Conservation (phyloP, 176 grass and related monocot species). For the Lolium rigidum region DNA sequence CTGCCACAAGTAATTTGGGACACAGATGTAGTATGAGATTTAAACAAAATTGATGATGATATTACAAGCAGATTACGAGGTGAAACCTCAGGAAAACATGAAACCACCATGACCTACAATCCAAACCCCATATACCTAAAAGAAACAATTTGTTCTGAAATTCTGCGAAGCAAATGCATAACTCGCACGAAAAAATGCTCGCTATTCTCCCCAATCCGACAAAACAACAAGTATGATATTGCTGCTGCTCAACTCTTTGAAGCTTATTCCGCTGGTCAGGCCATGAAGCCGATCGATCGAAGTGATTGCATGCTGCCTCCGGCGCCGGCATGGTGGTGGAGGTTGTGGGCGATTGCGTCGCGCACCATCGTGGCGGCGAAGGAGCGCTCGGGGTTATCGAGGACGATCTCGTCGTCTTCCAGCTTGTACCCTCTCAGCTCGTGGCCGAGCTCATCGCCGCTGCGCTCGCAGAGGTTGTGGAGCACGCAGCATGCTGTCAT, state of each 20-base stretch:
- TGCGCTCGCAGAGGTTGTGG: slow-evolving; percentile 96
- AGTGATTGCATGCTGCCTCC: neutral
- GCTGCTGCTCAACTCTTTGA: neutral
- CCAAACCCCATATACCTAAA: too few species aligned
- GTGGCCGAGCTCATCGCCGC: slow-evolving; percentile 56
- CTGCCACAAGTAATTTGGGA: too few species aligned
- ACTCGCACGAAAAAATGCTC: neutral
- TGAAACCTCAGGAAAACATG: too few species aligned
- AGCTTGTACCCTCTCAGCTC: slow-evolving; percentile 44
- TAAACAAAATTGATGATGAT: too few species aligned
- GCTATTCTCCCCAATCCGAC: neutral
- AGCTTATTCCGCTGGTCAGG: neutral
- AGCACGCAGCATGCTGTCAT: slow-evolving; percentile 85
- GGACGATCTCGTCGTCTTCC: slow-evolving; percentile 66
- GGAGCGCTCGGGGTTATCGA: slow-evolving; percentile 62
- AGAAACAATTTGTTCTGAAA: neutral
- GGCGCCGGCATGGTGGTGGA: neutral
- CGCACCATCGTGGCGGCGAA: slow-evolving; percentile 44
- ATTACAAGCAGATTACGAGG: too few species aligned
- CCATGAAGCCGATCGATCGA: neutral
- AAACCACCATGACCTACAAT: too few species aligned
- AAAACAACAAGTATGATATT: neutral
- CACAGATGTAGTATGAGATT: too few species aligned
- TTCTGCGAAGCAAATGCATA: neutral
- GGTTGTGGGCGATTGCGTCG: slow-evolving; percentile 67